Evolutionary conservation across 306 rosid genomes (phyloP).

Genomic region (Acacia acuminata): DNA sequence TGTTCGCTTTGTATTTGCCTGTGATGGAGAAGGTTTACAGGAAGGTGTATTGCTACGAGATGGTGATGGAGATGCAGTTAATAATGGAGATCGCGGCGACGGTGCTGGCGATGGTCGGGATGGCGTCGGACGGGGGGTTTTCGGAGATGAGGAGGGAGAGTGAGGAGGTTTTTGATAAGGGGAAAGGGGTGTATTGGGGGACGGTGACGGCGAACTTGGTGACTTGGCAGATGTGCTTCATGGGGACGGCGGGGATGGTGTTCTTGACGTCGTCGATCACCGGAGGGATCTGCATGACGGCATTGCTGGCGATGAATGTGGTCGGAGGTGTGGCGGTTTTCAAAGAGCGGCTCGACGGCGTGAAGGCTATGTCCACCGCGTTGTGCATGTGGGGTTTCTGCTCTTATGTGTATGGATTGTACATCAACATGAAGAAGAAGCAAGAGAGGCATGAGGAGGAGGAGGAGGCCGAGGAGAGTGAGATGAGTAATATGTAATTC

Average conservation of each 20-base stretch:
- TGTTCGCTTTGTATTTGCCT: constrained; percentile 65
- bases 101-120: constrained; percentile 42
- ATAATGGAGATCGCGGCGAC: constrained; percentile 73
- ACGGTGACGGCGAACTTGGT: constrained; percentile 42
- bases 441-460: too few species aligned
- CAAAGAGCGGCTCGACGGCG: constrained; percentile 53
- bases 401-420: constrained; percentile 70
- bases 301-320: constrained; percentile 69
- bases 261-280: constrained; percentile 70
- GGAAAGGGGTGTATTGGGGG: constrained; percentile 44
- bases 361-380: constrained; percentile 56
- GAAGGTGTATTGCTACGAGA: constrained; percentile 55
- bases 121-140: constrained; percentile 53
- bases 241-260: constrained; percentile 89
- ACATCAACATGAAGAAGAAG: constrained; percentile 26
- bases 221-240: constrained; percentile 74
- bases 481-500: constrained; percentile 29
- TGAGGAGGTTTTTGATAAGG: constrained; percentile 46
- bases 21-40: constrained; percentile 59
- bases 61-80: constrained; percentile 82
- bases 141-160: constrained; percentile 51
- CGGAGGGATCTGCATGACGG: constrained; percentile 70
- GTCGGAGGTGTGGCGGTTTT: constrained; percentile 61
- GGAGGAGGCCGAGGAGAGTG: not conserved
- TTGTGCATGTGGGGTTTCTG: constrained; percentile 70